These are phyloP conservation scores for Zopfochytrium polystomum DNA, from an alignment of 371 early-diverging fungal species.

Conservation along the genomic window DNA sequence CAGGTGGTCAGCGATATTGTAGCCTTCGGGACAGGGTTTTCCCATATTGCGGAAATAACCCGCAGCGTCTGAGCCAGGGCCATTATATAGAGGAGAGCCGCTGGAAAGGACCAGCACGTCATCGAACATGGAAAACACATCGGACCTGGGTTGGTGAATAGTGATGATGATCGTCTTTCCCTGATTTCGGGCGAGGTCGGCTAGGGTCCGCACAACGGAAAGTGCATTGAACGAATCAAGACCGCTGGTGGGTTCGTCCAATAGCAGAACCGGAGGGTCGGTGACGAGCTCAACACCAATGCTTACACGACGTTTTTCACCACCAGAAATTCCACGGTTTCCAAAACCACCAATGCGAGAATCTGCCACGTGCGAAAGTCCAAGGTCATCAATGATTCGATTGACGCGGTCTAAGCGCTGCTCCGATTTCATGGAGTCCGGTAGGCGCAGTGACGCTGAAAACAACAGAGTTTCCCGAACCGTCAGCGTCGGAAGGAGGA, in stretches of 20 bases:
- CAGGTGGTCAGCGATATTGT: constrained; percentile 90
- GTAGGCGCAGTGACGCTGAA: constrained; percentile 78
- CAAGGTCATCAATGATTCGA: constrained; percentile 66
- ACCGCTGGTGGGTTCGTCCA: constrained; percentile 82
- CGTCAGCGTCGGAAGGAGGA: constrained; percentile 77
- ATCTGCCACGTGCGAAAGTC: constrained; percentile 66
- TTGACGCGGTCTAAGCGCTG: constrained; percentile 60
- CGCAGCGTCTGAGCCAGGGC: constrained; percentile 31
- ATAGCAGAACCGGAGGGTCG: constrained; percentile 54
- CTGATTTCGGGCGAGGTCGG: constrained; percentile 48
- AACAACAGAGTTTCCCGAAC: constrained; percentile 85
- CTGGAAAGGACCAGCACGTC: constrained; percentile 79
- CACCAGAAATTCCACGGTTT: constrained; percentile 79
- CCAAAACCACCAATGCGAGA: constrained; percentile 56
- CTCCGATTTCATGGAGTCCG: constrained; percentile 52
- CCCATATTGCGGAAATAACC: constrained; percentile 68
- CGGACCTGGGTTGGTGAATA: constrained; percentile 94
- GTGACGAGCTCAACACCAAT: constrained; percentile 87
- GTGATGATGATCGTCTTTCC: constrained; percentile 75
- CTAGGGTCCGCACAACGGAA: constrained; percentile 55
- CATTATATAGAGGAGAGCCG: constrained; percentile 62
- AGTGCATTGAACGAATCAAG: constrained; percentile 66
- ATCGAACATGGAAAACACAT: constrained; percentile 91
- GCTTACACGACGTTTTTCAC: constrained; percentile 86
- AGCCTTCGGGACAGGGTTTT: constrained; percentile 80